Evolutionary conservation across 2,329 filamentous ascomycete genomes (phyloP), one percentile per base, ranked within the genome.

Genomic region (Thelonectria olida): DNA sequence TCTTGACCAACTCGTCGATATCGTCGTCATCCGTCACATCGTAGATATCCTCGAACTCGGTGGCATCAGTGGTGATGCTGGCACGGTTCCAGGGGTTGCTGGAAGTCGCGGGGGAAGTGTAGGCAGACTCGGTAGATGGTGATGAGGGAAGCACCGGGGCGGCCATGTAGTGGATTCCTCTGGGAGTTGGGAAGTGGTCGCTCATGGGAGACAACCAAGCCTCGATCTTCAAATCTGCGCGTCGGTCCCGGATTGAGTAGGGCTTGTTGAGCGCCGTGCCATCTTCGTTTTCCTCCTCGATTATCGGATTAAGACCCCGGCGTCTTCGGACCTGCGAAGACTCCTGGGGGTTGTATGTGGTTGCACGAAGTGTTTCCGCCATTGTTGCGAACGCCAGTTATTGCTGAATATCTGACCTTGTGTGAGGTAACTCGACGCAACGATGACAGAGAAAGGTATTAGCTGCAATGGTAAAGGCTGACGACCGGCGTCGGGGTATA

Each of bases 41-140:
- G 76, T 97, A 97, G 49, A 97, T 81, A 70, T 96, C 92, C 76
- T 97, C 92, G 70, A 95, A 95, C 66, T 92, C 90, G 67, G 87
- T 92, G 64, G 84, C 84, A 69, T 88, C 86, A 67, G 90, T 90
- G 74, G 85, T 81, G 69, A 83, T 78, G 80, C 85, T 90, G 70
- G 82, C 81, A 69, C 87, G 82, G 64, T 85, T 89, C 91, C 90
- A 89, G 23, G 82, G 82, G 64, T 85, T 83, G 20, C 85, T 87
- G 39, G 82, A 85, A 9, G 80, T 82, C 70, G 82, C 83, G 54
- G 82, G 87, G 58, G 85, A 86, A 52, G 78, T 81, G 68, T 78
- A 82, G 63, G 85, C 85, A 60, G 85, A 84, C 36, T 78, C 78
- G 49, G 83, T 82, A 20, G 85, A 87, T 19, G 87, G 85, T 53